These are phyloP conservation scores for Andalucia godoyi DNA, from an alignment of 78 protist species.

Conservation along the genomic window DNA sequence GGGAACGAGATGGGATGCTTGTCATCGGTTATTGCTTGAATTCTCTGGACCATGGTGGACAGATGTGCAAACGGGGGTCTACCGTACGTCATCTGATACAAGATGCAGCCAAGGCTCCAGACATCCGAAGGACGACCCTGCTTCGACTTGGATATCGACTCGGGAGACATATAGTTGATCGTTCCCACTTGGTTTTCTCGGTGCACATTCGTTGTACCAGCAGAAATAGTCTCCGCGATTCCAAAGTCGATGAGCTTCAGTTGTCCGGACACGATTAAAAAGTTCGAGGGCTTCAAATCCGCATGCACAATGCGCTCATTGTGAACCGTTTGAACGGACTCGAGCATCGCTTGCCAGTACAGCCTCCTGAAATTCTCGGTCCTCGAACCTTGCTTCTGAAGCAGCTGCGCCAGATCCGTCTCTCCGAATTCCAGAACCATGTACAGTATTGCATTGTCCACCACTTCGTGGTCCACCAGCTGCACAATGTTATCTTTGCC, in stretches of 20 bases:
- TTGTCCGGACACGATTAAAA: conserved; percentile 69
- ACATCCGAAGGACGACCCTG: conserved; percentile 65
- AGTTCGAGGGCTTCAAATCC: conserved; percentile 94
- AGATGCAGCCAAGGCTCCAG: conserved; percentile 91
- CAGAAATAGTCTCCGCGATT: conserved; percentile 64
- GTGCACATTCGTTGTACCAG: conserved; percentile 65
- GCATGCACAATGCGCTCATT: conserved; percentile 76
- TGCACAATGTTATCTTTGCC: conserved; percentile 27
- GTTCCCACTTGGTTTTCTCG: conserved; percentile 80
- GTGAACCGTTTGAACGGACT: conserved; percentile 70
- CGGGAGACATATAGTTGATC: conserved; percentile 94
- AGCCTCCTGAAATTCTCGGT: conserved; percentile 36
- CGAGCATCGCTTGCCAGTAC: conserved; percentile 77
- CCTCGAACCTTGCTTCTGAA: conserved; percentile 6
- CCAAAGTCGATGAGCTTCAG: conserved; percentile 95
- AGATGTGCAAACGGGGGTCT: conserved; percentile 53
- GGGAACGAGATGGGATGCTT: conserved; percentile 26
- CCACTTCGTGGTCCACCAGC: conserved; percentile 48
- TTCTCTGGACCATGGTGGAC: conserved; percentile 10
- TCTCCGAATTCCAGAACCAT: conserved; percentile 84
- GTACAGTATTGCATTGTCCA: conserved; percentile 2
- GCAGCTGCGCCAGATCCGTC: conserved; percentile 41
- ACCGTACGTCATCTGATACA: conserved; percentile 73
- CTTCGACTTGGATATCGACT: conserved; percentile 37
- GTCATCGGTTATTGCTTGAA: conserved; percentile 44